Evolutionary conservation across 108 stramenopile genomes (phyloP).

Genomic region (Fragilariopsis cylindrus): DNA sequence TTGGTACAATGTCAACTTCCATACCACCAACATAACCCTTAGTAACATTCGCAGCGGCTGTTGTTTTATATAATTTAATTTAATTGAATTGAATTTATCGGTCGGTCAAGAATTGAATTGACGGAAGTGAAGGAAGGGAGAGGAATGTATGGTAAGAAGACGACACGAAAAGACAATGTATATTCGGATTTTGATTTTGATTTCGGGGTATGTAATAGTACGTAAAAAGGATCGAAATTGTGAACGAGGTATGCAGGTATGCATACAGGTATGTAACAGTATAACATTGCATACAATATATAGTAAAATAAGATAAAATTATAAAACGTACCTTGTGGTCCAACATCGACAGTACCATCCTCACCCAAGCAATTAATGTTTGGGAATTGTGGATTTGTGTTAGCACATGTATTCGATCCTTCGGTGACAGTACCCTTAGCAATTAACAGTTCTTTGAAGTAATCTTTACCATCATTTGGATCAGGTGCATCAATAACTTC

Average conservation of each 20-base stretch:
- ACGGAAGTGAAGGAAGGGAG: too few species aligned
- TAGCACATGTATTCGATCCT: conserved; percentile 16
- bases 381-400: conserved; percentile 6
- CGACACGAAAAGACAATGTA: not conserved
- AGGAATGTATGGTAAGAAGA: too few species aligned
- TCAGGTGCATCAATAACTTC: not conserved
- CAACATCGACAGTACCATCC: not conserved
- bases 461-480: not conserved
- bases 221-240: too few species aligned
- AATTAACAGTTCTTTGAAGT: too few species aligned
- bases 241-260: too few species aligned
- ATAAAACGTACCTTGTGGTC: conserved; percentile 1
- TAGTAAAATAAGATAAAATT: too few species aligned
- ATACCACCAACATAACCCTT: conserved; percentile 42
- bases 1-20: conserved; percentile 36
- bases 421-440: not conserved
- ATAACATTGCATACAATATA: too few species aligned
- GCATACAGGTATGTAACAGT: too few species aligned
- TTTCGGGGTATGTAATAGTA: too few species aligned
- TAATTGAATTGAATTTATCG: too few species aligned
- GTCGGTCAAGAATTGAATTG: too few species aligned
- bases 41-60: conserved; percentile 54
- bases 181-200: not conserved
- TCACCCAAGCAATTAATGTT: conserved; percentile 27
- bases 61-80: too few species aligned